Percentiles rank a stretch among this genome's conserved stretches.
These are phyloP conservation scores for Fusarium sp. DNA, from an alignment of 2,329 filamentous ascomycete genomes.

Conservation along the genomic window DNA sequence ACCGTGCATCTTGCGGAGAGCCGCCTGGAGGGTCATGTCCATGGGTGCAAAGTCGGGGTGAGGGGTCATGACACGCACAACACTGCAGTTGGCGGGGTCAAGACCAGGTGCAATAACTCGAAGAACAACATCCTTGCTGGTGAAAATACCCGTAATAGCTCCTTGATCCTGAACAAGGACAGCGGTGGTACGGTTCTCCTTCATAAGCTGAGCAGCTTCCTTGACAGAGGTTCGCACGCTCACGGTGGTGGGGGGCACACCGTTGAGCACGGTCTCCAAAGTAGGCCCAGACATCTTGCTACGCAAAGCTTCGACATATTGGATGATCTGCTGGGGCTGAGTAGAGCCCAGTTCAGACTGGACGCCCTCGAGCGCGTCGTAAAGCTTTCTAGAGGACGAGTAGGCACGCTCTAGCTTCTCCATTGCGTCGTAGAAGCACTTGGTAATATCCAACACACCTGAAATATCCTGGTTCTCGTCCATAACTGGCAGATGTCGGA, in stretches of 20 bases:
- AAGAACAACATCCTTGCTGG: slow-evolving; percentile 97
- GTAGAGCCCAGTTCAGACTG: slow-evolving; percentile 96
- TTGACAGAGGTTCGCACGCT: slow-evolving; percentile 96
- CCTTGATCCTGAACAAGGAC: slow-evolving; percentile 96
- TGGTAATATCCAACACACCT: slow-evolving; percentile 97
- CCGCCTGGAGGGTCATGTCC: slow-evolving; percentile 99
- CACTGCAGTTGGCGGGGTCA: slow-evolving; percentile 93
- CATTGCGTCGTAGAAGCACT: slow-evolving; percentile 99
- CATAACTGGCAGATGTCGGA: slow-evolving; percentile 98
- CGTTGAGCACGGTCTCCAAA: slow-evolving; percentile 91
- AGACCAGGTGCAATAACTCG: slow-evolving; percentile 97
- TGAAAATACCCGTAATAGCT: slow-evolving; percentile 98
- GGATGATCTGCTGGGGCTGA: slow-evolving; percentile 98
- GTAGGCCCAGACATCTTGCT: slow-evolving; percentile 98
- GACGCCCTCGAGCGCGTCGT: slow-evolving; percentile 96
- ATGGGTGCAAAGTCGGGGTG: slow-evolving; percentile 98
- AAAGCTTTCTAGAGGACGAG: slow-evolving; percentile 95
- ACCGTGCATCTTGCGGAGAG: slow-evolving; percentile 99
- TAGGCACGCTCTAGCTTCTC: slow-evolving; percentile 98
- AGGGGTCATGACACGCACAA: slow-evolving; percentile 98
- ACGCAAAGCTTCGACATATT: slow-evolving; percentile 95
- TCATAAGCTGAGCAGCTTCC: slow-evolving; percentile 95
- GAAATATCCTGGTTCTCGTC: slow-evolving; percentile 99
- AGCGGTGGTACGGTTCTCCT: slow-evolving; percentile 97
- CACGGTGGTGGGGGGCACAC: slow-evolving; percentile 90